Evolutionary conservation across 139 green algal species (phyloP).

Genomic region (Penium margaritaceum): DNA sequence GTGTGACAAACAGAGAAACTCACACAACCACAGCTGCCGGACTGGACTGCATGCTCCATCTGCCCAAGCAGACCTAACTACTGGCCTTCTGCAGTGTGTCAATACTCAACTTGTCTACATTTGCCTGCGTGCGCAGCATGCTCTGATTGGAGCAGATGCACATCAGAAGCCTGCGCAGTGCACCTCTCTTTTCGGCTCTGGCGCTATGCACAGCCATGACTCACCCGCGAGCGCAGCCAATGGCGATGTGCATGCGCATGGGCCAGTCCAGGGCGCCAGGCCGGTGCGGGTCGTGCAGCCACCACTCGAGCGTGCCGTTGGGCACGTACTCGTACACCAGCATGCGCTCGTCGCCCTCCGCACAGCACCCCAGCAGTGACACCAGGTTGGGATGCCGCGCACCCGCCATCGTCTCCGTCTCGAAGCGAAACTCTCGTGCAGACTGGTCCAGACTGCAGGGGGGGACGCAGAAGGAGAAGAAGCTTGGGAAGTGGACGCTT

Average conservation of each 20-base stretch:
- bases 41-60: too few relatives aligned
- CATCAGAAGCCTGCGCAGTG: conserved; percentile 46
- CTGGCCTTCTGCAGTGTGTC: background rate
- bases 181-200: too few relatives aligned
- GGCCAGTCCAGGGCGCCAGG: conserved; percentile 23
- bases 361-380: conserved; percentile 33
- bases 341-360: conserved; percentile 31
- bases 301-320: conserved; percentile 25
- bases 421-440: conserved; percentile 22
- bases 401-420: conserved; percentile 28
- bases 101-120: background rate
- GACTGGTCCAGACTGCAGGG: background rate
- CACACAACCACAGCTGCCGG: background rate
- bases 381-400: conserved; percentile 33
- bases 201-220: conserved; percentile 20
- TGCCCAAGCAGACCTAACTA: too few relatives aligned
- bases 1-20: background rate
- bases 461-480: background rate
- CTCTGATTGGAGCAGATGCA: background rate
- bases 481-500: background rate
- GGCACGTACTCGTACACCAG: conserved; percentile 42
- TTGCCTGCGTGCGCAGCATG: background rate
- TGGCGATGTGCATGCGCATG: conserved; percentile 23
- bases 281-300: conserved; percentile 17
- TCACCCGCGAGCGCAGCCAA: conserved; percentile 24